Evolutionary conservation across 768 basidiomycete species (phyloP).

Genomic region (Lactarius deliciosus): DNA sequence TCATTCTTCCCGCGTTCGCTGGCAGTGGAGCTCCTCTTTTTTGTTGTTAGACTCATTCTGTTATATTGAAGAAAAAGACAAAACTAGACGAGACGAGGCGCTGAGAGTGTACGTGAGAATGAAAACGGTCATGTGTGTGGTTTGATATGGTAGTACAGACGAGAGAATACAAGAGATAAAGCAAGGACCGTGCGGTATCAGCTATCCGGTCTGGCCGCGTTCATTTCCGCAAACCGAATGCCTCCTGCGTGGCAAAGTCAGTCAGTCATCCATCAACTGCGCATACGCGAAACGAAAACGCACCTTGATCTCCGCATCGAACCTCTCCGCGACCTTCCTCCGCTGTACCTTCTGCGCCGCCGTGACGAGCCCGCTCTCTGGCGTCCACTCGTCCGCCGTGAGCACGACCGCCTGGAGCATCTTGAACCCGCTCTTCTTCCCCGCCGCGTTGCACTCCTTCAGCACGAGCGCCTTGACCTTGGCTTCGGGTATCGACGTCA

Average conservation of each 20-base stretch:
- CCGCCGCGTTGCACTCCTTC: conserved; percentile 73
- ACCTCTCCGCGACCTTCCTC: conserved; percentile 64
- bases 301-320: conserved; percentile 62
- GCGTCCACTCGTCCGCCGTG: conserved; percentile 87
- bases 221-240: not conserved
- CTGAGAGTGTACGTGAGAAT: not conserved
- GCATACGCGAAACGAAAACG: conserved; percentile 25
- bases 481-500: no score
- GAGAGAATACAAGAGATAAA: not conserved
- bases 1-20: not conserved
- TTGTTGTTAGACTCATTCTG: no score
- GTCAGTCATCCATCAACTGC: no score
- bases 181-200: no score
- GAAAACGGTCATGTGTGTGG: not conserved
- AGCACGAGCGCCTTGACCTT: conserved; percentile 61
- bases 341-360: conserved; percentile 92
- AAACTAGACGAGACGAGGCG: no score
- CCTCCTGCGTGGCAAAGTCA: not conserved
- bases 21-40: not conserved
- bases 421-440: conserved; percentile 87
- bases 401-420: conserved; percentile 73
- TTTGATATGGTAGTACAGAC: not conserved
- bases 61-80: no score
- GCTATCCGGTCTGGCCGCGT: no score
- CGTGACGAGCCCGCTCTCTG: conserved; percentile 84